These are phyloP conservation scores for Macrophomina phaseolina DNA, from an alignment of 2,329 filamentous ascomycete genomes.

Conservation along the genomic window DNA sequence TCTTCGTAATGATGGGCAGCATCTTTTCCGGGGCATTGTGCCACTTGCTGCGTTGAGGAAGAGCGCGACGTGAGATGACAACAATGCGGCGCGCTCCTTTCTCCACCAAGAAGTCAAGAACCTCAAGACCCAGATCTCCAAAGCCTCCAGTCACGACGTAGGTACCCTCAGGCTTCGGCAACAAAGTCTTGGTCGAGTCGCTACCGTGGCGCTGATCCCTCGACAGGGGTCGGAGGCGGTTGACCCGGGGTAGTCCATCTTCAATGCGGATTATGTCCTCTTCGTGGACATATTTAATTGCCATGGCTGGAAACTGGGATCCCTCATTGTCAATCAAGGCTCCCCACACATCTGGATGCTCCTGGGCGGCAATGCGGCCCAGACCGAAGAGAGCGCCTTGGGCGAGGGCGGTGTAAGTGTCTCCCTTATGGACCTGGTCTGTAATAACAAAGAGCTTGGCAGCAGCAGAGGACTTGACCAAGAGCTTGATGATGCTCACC, in stretches of 20 bases:
- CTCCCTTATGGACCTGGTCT: constrained; percentile 34
- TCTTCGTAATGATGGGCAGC: constrained; percentile 28
- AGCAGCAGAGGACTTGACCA: constrained; percentile 28
- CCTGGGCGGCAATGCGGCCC: constrained; percentile 45
- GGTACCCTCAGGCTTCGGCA: constrained; percentile 44
- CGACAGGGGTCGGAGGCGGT: constrained; percentile 38
- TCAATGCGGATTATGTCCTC: constrained; percentile 47
- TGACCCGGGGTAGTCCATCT: constrained; percentile 46
- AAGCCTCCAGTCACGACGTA: constrained; percentile 53
- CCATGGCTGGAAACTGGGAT: constrained; percentile 40
- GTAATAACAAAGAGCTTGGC: constrained; percentile 42
- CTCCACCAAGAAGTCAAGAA: constrained; percentile 45
- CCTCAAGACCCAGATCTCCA: constrained; percentile 48
- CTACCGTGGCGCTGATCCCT: constrained; percentile 30
- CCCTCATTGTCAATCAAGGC: constrained; percentile 47
- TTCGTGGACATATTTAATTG: constrained; percentile 47
- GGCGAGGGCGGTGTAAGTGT: constrained; percentile 40
- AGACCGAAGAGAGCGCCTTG: constrained; percentile 47
- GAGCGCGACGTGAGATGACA: constrained; percentile 45
- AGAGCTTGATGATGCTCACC: constrained; percentile 32
- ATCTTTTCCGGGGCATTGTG: constrained; percentile 27
- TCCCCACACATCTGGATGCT: constrained; percentile 48
- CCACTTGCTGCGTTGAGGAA: constrained; percentile 46
- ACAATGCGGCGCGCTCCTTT: constrained; percentile 52
- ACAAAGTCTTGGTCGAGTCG: constrained; percentile 24